These are phyloP conservation scores for Citrus glauca DNA, from an alignment of 345 rosid species.

Conservation along the genomic window DNA sequence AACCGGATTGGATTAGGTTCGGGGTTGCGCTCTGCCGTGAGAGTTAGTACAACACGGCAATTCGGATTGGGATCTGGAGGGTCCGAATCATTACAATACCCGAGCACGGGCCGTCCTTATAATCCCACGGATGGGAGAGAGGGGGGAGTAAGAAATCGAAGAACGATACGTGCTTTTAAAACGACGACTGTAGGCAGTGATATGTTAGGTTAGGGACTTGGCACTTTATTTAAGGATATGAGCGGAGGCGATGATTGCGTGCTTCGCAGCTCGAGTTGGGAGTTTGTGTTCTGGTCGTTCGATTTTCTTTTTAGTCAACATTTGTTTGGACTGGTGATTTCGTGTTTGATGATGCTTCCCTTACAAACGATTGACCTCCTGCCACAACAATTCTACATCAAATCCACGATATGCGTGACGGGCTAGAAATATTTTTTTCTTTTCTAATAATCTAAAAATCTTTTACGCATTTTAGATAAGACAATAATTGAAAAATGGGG, in stretches of 20 bases:
- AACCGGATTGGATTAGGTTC: constrained; percentile 3
- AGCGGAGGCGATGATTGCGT: background rate
- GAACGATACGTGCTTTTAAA: background rate
- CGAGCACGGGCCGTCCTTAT: background rate
- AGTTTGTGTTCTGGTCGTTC: no score
- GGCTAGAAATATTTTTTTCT: background rate
- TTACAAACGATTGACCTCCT: no score
- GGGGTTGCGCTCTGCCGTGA: background rate
- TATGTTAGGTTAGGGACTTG: constrained; percentile 12
- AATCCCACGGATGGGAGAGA: constrained; percentile 2
- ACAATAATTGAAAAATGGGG: no score
- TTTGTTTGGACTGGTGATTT: no score
- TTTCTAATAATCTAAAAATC: background rate
- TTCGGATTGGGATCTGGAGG: constrained; percentile 15
- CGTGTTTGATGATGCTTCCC: no score
- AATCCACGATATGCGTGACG: background rate
- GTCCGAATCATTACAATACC: constrained; percentile 11
- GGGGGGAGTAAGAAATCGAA: background rate
- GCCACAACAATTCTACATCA: background rate
- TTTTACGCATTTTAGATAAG: background rate
- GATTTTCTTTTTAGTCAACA: no score
- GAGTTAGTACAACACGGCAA: background rate
- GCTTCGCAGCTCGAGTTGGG: constrained; percentile 5
- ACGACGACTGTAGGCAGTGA: no score
- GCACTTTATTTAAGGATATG: background rate